Base-by-base conservation (phyloP, 2,329 filamentous ascomycete genomes). In the Colletotrichum godetiae region DNA sequence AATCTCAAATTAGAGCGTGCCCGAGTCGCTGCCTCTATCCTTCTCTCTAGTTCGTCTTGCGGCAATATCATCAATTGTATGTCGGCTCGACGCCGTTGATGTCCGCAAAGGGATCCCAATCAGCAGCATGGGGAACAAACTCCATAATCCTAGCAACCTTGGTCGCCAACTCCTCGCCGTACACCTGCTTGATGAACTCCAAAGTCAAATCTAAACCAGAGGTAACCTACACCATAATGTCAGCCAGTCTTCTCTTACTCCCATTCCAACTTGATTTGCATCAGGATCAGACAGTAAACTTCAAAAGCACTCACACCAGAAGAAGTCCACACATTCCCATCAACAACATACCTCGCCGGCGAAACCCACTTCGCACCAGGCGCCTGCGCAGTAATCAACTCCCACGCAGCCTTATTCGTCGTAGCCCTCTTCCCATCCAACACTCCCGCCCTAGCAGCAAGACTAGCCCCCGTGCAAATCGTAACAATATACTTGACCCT, bases 311-410 rank as follows among this genome's bases (percentile, higher is more conserved):
- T 86, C 74, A 84, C 81, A 63, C 92, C 92, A 0, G 90, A 91
- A 2, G 89, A 89, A 4, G 89, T 90, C 91, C 92, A 94, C 8
- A 93, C 82, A 71, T 92, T 91, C 4, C 89, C 91, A 80, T 93
- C 91, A 0, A 85, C 82, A 0, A 92, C 88, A 89, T 90, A 94
- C 52, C 92, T 85, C 24, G 92, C 92, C 33, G 86, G 84, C 0
- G 84, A 81, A 31, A 91, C 85, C 92, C 92, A 94, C 0, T 88
- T 80, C 0, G 92, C 89, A 0, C 85, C 81, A 0, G 86, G 84
- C 0, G 88, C 86, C 65, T 86, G 81, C 1, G 82, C 78, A 2
- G 82, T 87, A 10, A 89, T 86, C 75, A 80, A 80, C 8, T 81
- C 80, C 84, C 88, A 93, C 0, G 86, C 84, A 7, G 80, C 80